Evolutionary conservation across 768 basidiomycete species (phyloP).

Genomic region (Daedaleopsis nitida): DNA sequence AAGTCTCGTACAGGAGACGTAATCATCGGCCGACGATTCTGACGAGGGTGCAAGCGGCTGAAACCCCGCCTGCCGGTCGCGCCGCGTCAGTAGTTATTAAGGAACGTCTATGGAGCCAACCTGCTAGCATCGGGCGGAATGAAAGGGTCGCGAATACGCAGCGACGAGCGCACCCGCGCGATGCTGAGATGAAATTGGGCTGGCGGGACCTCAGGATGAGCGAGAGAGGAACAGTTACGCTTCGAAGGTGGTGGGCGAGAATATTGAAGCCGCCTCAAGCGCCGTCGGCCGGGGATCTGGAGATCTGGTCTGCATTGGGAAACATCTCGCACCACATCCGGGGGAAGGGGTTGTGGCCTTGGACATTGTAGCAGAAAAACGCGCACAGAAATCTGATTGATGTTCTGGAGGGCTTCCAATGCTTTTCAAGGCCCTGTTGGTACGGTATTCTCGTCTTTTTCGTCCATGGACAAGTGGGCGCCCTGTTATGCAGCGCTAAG

Average conservation of each 20-base stretch:
- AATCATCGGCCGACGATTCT: conserved; percentile 3
- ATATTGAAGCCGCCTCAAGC: background rate
- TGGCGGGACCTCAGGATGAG: background rate
- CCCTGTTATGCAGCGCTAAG: conserved; percentile 4
- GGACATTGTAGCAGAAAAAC: background rate
- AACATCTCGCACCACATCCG: background rate
- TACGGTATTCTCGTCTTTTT: conserved; percentile 6
- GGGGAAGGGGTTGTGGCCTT: background rate
- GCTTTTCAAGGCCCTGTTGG: conserved; percentile 1
- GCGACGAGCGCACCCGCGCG: background rate
- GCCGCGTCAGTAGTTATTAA: conserved; percentile 4
- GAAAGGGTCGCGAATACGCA: background rate
- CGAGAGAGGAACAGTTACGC: background rate
- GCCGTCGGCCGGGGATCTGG: background rate
- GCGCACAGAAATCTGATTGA: conserved; percentile 13
- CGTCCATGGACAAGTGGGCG: background rate
- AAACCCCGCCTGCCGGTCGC: conserved; percentile 4
- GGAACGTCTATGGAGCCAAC: conserved; percentile 5
- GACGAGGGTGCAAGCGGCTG: background rate
- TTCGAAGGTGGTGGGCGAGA: too few species aligned
- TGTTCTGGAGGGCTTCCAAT: background rate
- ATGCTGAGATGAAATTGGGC: background rate
- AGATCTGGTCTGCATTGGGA: background rate
- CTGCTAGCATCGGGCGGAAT: background rate
- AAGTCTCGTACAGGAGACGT: conserved; percentile 18